Evolutionary conservation across 495 filamentous ascomycete genomes (phyloP), one percentile per base, ranked within the genome.

Genomic region (Xylaria bambusicola): DNA sequence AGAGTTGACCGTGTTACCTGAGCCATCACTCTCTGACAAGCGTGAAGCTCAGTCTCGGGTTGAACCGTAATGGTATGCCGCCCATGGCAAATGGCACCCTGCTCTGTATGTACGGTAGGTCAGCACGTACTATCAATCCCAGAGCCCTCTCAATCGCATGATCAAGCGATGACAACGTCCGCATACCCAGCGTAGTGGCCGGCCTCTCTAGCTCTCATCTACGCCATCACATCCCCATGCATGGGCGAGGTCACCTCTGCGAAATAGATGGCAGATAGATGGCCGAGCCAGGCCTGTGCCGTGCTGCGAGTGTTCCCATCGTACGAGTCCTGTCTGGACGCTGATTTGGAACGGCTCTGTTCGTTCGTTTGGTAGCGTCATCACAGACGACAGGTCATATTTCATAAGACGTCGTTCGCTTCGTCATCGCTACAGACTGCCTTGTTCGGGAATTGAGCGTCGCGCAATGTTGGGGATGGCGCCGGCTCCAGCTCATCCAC

Each of bases 381-480:
- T 40, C 20, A 40, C 21, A 60, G 49, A n/a, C 49, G 57, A 60
- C 49, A 53, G 48, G 40, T 60, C 57, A 60, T 52, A 52, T 45
- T 59, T 38, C 38, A 53, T 21, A 53, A 18, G 26, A 40, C 17
- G 40, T 44, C 23, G 35, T 46, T 27, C 13, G 17, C 35, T 27
- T 42, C 21, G n/a, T 51, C 31, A 26, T 53, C 29, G n/a, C 49
- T 18, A n/a, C 48, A 29, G 49, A 18, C 29, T 53, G 10, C 57
- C 49, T 18, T 21, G 35, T 38, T 53, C 23, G 15, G 48, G 56
- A 21, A 59, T 23, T 20, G 33, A 47, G 17, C 35, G 7, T 55
- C 12, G 31, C 48, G 50, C 27, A 44, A 41, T 21, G n/a, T 21
- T 20, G 36, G 38, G 17, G 31, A 35, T 4, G 10, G 10, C 15